Evolutionary conservation across 2,329 filamentous ascomycete genomes (phyloP).

Genomic region (Penicillium polonicum): DNA sequence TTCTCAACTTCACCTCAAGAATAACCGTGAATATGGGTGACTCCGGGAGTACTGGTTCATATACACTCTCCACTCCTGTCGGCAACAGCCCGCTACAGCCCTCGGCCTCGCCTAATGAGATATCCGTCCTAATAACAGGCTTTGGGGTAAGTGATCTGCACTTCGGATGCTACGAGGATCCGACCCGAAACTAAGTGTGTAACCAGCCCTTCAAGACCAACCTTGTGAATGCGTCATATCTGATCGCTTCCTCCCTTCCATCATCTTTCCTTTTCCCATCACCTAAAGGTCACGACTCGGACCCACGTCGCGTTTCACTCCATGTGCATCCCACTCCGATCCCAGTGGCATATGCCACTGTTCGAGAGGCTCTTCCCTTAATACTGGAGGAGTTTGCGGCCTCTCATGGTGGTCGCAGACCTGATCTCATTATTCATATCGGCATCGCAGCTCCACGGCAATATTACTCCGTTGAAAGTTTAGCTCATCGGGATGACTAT

Average conservation of each 20-base stretch:
- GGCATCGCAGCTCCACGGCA: constrained; percentile 68
- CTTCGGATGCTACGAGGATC: constrained; percentile 6
- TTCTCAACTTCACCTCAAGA: constrained; percentile 4
- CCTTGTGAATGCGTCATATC: constrained; percentile 75
- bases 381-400: constrained; percentile 55
- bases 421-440: constrained; percentile 72
- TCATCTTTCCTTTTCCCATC: constrained; percentile 54
- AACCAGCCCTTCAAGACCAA: constrained; percentile 72
- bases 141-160: constrained; percentile 36
- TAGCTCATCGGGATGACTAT: constrained; percentile 72
- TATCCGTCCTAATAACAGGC: constrained; percentile 39
- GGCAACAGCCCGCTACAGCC: constrained; percentile 16
- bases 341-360: constrained; percentile 67
- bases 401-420: constrained; percentile 41
- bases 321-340: constrained; percentile 63
- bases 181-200: constrained; percentile 11
- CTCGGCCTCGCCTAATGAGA: constrained; percentile 24
- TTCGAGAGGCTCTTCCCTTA: constrained; percentile 62
- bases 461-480: constrained; percentile 70
- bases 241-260: constrained; percentile 71
- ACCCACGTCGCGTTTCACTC: constrained; percentile 37
- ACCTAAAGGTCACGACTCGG: constrained; percentile 15
- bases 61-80: constrained; percentile 15
- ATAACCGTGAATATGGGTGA: constrained; percentile 33
- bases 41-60: constrained; percentile 24